Percentiles rank a stretch among this genome's conserved stretches.
phyloP scores from a whole-genome alignment of 176 grass and related monocot species.

The Cenchrus fungigraminus region DNA sequence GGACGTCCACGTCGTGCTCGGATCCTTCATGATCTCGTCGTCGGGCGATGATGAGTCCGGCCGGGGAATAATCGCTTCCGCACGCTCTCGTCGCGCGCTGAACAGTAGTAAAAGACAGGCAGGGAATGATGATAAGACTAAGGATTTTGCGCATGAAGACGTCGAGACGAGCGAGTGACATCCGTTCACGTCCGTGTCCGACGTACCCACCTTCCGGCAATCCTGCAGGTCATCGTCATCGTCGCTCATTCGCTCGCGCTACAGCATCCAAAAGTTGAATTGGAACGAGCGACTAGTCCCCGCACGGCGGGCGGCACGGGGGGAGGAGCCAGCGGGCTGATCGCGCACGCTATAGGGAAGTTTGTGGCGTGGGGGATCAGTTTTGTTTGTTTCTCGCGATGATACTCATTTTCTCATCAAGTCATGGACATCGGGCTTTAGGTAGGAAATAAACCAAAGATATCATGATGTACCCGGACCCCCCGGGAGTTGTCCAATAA shows the following conservation, averaged over 20 bases:
- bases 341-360: not conserved
- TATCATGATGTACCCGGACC: not conserved
- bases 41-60: not conserved
- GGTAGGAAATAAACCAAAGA: not conserved
- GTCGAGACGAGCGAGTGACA: not conserved
- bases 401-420: not conserved
- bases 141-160: not conserved
- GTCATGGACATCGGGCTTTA: not conserved
- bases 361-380: conserved; percentile 19
- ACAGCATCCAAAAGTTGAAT: not conserved
- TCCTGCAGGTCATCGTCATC: not conserved
- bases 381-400: not conserved
- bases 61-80: conserved; percentile 37
- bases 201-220: not conserved
- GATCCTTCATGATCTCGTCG: not conserved
- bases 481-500: not conserved
- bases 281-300: not conserved
- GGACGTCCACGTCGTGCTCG: conserved; percentile 5
- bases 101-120: not conserved
- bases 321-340: not conserved
- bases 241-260: no score
- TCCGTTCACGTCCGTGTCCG: conserved; percentile 2
- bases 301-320: no score
- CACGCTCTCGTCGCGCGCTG: not conserved
- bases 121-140: not conserved